Base-by-base conservation (phyloP, 1,139 yeast species). In the Hanseniaspora uvarum region DNA sequence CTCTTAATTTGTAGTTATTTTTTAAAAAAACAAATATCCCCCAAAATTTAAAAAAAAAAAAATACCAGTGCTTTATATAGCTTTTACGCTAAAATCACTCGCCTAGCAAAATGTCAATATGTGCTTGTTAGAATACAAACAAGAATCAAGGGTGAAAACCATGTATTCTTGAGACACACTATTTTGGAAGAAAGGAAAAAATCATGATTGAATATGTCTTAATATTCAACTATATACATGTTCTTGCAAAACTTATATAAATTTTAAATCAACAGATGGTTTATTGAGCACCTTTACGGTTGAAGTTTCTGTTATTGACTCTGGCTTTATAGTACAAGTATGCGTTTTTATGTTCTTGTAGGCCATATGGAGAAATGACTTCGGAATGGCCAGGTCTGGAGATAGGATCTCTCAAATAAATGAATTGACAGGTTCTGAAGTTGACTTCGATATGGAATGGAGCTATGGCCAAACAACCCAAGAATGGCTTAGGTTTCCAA, bases 371-470 rank as follows among this genome's bases (percentile, higher is more conserved):
- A 52, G 95, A 76, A 58, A 92, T 86, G 56, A 92, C 95, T 72
- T 92, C 98, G 31, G 96, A 86, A 65, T 86, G 89, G 51, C 96
- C 97, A 12, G 97, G 96, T 69, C 97, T 80, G 12, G 97, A 95
- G 55, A 92, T 89, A 16, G 98, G 98, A 68, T 92, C 95, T 70
- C 96, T 83, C 69, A 92, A 73, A 70, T 92, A 92, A 31, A 92
- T 83, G 11, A 96, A 97, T 69, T 89, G 96, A 67, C 97, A 89
- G 8, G 96, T 87, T 58, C 79, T 78, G 69, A 86, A 89, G 21
- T 94, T 85, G 39, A 94, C 74, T 70, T 92, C 98, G 57, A 92
- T 74, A 68, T 92, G 97, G 58, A 86, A 82, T 30, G 98, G 98
- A 61, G 87, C 77, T 57, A 92, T 78, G 16, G 97, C 94, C 69